Base-by-base conservation (phyloP, 768 basidiomycete species). In the Collybia mongolica region DNA sequence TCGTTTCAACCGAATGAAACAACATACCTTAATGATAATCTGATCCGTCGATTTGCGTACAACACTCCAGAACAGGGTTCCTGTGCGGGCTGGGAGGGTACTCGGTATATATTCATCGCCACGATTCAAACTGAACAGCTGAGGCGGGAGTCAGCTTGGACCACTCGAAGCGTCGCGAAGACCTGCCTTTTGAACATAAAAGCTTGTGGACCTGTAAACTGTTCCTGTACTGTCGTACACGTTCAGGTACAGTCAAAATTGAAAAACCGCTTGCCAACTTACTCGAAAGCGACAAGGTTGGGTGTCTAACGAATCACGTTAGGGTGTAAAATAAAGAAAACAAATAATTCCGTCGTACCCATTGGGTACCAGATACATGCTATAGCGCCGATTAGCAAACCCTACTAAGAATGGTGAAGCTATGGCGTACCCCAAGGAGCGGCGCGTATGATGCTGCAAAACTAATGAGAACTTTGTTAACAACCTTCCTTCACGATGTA, bases 61-160 rank as follows among this genome's bases (percentile, higher is more conserved):
- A 8, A 86, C 76, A 53, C 82, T 84, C 86, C 86, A 88, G 64
- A 81, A 76, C 1, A 83, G 60, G 0, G 80, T 79, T 8, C 81
- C 82, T 3, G 54, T 60, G 0, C 55, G 44, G 28, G 49, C 64
- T 0, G 84, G 84, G 0, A 84, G 70, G 0, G 82, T 86, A 60
- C 80, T 85, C 2, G 84, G 81, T 1, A 87, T 60, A 57, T 84
- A 86, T 55, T 76, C 74, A 37, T 83, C 80, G 5, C 86, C 86
- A 36, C 77, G 67, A 60, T 86, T 82, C 15, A 73, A 53, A 48
- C 82, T 80, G 69, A 87, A 87, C 29, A 88, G 71, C 84, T 87
- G 53, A 69, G 15, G 5, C 7, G 11, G 26, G 22, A 9, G 15
- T 40, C 20, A 37, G 4, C 19, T 41, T 24, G 39, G 23, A 19